phyloP scores from a whole-genome alignment of 768 basidiomycete genomes.

The Pleurotus ostreatus region DNA sequence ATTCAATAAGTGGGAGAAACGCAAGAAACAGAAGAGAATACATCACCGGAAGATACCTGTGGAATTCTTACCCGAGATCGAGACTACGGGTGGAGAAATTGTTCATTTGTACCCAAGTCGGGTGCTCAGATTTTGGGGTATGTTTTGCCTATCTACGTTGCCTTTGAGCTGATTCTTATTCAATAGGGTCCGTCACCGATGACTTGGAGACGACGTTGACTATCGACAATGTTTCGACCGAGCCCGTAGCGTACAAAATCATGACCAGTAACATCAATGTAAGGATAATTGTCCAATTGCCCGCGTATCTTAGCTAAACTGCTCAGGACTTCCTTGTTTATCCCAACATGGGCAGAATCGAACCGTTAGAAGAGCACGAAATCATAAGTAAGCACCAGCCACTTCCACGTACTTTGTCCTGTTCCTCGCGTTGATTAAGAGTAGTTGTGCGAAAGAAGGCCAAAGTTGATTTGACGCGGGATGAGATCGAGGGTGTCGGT shows the following conservation, averaged over 20 bases:
- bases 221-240: background rate
- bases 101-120: constrained; percentile 2
- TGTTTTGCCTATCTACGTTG: background rate
- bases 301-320: background rate
- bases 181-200: background rate
- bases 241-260: constrained; percentile 5
- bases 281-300: background rate
- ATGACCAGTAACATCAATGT: constrained; percentile 2
- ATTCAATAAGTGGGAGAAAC: background rate
- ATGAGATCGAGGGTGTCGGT: background rate
- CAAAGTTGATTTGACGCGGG: background rate
- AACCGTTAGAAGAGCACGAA: background rate
- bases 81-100: background rate
- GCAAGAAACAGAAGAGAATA: constrained; percentile 4
- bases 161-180: background rate
- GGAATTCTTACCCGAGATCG: constrained; percentile 2
- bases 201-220: constrained; percentile 1
- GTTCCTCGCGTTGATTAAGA: background rate
- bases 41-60: constrained; percentile 1
- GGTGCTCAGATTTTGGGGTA: constrained; percentile 2
- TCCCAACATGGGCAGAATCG: constrained; percentile 3
- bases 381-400: background rate
- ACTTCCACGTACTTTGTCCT: background rate
- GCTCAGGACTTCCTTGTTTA: background rate
- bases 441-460: background rate